Percentiles rank a stretch among this genome's conserved stretches.
phyloP scores from a whole-genome alignment of 2,329 filamentous ascomycete species.

The Hypomyces rosellus region DNA sequence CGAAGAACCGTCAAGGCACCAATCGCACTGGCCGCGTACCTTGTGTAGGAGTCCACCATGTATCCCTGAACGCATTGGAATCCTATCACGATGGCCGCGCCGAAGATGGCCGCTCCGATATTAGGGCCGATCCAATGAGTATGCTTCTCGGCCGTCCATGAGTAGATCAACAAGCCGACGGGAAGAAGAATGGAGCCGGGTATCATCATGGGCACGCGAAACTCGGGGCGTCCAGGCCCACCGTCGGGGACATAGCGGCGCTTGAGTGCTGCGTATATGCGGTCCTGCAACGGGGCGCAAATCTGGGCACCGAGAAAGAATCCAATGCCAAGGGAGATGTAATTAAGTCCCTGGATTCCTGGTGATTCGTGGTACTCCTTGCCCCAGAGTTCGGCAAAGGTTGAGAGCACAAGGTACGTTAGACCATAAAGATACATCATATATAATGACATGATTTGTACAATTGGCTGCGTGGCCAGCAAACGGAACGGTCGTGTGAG shows the following conservation, averaged over 20 bases:
- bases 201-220: conserved; percentile 37
- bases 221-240: conserved; percentile 34
- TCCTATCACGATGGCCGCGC: conserved; percentile 32
- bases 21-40: conserved; percentile 40
- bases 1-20: conserved; percentile 39
- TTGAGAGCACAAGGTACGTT: conserved; percentile 48
- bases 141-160: conserved; percentile 37
- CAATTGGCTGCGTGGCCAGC: conserved; percentile 56
- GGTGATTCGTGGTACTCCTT: conserved; percentile 51
- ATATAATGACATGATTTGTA: conserved; percentile 59
- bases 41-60: conserved; percentile 41
- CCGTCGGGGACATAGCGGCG: conserved; percentile 30
- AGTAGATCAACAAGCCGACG: conserved; percentile 39
- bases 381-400: conserved; percentile 49
- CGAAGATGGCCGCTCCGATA: conserved; percentile 34
- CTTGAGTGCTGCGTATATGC: conserved; percentile 38
- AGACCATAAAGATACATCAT: conserved; percentile 59
- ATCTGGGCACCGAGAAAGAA: conserved; percentile 27
- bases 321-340: conserved; percentile 24
- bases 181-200: conserved; percentile 35
- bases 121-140: conserved; percentile 42
- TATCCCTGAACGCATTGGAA: conserved; percentile 42
- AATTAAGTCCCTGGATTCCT: conserved; percentile 36
- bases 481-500: conserved; percentile 58
- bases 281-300: conserved; percentile 39